Percentiles rank a stretch among this genome's conserved stretches.
Evolutionary conservation across 192 early-diverging fungal genomes (phyloP).

Genomic region (Dispira parvispora): DNA sequence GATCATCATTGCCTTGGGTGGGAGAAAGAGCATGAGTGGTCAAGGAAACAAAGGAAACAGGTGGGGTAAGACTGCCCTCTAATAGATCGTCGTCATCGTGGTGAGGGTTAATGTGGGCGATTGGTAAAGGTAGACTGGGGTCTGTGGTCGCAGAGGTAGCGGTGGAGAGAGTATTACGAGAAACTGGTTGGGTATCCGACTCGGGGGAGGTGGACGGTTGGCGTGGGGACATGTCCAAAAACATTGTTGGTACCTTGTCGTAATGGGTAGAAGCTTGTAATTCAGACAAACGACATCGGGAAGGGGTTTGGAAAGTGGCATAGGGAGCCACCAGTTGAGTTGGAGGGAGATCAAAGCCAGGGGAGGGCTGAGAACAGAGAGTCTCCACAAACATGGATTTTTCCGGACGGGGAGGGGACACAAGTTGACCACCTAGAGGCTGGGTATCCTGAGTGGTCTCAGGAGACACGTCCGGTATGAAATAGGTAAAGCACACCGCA

Average conservation of each 20-base stretch:
- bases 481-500: neutral
- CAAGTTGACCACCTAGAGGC: neutral
- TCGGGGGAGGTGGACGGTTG: neutral
- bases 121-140: neutral
- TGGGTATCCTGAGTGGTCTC: neutral
- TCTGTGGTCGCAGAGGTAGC: neutral
- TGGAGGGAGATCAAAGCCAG: neutral
- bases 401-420: conserved; percentile 1
- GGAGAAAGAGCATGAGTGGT: neutral
- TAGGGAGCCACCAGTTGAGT: neutral
- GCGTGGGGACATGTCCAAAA: neutral
- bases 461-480: neutral
- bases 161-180: neutral
- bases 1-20: neutral
- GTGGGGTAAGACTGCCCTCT: neutral
- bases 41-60: neutral
- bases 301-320: neutral
- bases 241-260: neutral
- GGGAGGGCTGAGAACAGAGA: neutral
- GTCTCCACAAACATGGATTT: neutral
- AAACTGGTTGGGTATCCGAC: neutral
- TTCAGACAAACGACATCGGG: neutral
- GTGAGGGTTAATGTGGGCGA: neutral
- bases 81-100: neutral
- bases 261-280: neutral